A percentile compares a stretch with the other conserved stretches of the same genome.
Conservation (phyloP, 129 eudicot species). For the Apium graveolens region DNA sequence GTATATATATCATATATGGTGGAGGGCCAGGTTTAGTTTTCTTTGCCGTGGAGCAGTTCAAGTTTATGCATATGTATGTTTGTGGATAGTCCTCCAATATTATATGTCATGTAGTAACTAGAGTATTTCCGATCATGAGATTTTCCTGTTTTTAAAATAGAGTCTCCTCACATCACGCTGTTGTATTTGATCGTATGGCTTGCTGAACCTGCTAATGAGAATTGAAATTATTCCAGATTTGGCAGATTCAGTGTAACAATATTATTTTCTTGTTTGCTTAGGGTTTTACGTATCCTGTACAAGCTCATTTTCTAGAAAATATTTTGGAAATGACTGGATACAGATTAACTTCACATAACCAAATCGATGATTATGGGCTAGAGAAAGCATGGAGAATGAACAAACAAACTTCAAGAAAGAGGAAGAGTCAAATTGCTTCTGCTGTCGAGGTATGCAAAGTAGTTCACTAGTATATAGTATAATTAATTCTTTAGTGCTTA, state of each 20-base stretch:
- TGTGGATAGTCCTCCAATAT: neutral
- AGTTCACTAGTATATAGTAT: neutral
- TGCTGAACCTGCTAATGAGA: neutral
- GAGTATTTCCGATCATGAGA: neutral
- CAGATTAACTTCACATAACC: slow-evolving; percentile 70
- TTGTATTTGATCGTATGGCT: neutral
- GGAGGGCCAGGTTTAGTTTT: neutral
- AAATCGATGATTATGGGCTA: slow-evolving; percentile 86
- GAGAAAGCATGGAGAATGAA: slow-evolving; percentile 77
- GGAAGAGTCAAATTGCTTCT: slow-evolving; percentile 90
- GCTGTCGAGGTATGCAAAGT: slow-evolving; percentile 65
- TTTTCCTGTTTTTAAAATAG: neutral
- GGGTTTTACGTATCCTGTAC: slow-evolving; percentile 95
- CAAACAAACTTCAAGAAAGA: slow-evolving; percentile 70
- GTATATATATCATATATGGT: neutral
- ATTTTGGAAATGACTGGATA: slow-evolving; percentile 73
- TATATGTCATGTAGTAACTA: too few relatives aligned
- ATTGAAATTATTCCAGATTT: neutral
- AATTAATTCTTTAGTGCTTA: slow-evolving; percentile 11
- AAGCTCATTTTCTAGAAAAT: slow-evolving; percentile 68
- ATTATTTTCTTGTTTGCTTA: slow-evolving; percentile 18
- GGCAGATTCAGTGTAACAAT: neutral
- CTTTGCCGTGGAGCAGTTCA: neutral
- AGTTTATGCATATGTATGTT: neutral
- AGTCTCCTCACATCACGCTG: neutral